Evolutionary conservation across 352 stramenopile species (phyloP).

Genomic region (Pseudoperonospora humuli): DNA sequence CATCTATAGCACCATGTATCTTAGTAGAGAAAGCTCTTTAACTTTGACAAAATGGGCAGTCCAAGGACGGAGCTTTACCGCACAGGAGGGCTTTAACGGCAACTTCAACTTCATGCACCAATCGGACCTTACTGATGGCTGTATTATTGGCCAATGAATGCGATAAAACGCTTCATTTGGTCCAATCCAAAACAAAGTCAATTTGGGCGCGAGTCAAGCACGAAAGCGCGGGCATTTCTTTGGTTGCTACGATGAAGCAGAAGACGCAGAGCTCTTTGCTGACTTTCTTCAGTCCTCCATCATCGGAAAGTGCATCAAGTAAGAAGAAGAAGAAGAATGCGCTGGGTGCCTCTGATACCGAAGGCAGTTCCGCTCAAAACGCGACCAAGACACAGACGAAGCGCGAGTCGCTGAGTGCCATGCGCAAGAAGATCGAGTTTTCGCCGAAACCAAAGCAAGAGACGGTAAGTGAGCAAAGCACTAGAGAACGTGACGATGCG

Average conservation of each 20-base stretch:
- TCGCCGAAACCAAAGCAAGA: constrained; percentile 43
- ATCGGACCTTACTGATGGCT: too few species aligned
- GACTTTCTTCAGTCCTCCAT: constrained; percentile 79
- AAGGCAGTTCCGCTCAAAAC: constrained; percentile 8
- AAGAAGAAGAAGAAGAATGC: constrained; percentile 23
- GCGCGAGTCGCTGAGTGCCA: constrained; percentile 15
- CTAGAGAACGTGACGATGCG: constrained; percentile 1
- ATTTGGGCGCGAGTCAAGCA: constrained; percentile 26
- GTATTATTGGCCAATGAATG: not conserved
- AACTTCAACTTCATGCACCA: too few species aligned
- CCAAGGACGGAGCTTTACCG: too few species aligned
- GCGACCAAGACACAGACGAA: constrained; percentile 6
- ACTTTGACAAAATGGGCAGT: too few species aligned
- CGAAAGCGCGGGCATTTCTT: constrained; percentile 3
- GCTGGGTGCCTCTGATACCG: constrained; percentile 1
- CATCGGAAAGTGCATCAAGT: constrained; percentile 19
- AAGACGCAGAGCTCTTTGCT: constrained; percentile 73
- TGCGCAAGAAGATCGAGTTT: constrained; percentile 67
- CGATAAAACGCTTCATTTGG: too few species aligned
- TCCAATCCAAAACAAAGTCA: too few species aligned
- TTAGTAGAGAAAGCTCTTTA: too few species aligned
- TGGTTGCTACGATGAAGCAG: constrained; percentile 16
- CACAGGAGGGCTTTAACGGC: too few species aligned
- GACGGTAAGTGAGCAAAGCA: constrained; percentile 1
- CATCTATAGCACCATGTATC: too few species aligned